Conservation (phyloP, 2,329 filamentous ascomycete species). For the Mycocentrospora acerina region DNA sequence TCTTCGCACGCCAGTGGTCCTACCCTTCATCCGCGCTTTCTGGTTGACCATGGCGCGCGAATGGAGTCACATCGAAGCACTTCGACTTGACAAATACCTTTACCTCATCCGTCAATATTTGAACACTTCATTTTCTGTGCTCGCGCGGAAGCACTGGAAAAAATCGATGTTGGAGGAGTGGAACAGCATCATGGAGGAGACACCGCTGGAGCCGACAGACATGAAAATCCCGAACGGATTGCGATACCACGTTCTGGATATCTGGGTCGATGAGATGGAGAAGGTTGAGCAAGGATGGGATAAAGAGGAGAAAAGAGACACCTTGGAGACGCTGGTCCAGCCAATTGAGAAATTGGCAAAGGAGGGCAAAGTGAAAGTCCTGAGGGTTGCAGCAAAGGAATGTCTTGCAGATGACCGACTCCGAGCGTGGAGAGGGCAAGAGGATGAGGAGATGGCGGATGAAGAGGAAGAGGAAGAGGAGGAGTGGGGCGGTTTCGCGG, state of each 20-base stretch:
- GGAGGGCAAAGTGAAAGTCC: constrained; percentile 66
- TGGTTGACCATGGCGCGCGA: constrained; percentile 56
- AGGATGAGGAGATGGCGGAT: constrained; percentile 38
- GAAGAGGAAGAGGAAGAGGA: constrained; percentile 54
- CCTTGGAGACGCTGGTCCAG: constrained; percentile 53
- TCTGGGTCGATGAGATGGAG: constrained; percentile 89
- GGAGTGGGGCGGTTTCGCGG: constrained; percentile 70
- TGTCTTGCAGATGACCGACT: constrained; percentile 73
- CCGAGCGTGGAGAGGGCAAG: constrained; percentile 57
- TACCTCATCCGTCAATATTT: constrained; percentile 79
- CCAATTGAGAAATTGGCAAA: constrained; percentile 59
- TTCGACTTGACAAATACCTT: constrained; percentile 85
- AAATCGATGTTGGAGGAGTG: constrained; percentile 44
- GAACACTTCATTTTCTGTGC: constrained; percentile 63
- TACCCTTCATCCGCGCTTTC: constrained; percentile 52
- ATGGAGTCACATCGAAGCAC: constrained; percentile 54
- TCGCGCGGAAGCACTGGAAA: constrained; percentile 48
- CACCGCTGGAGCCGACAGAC: constrained; percentile 50
- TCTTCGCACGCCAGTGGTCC: constrained; percentile 50
- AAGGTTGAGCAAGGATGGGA: constrained; percentile 58
- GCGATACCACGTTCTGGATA: constrained; percentile 82
- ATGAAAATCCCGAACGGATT: constrained; percentile 76
- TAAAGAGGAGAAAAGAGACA: constrained; percentile 32
- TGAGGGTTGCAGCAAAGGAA: constrained; percentile 70
- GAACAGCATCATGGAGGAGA: constrained; percentile 50